Percentiles rank a stretch among this genome's conserved stretches.
Conservation (phyloP, 495 filamentous ascomycete species). For the Neurospora sp. region DNA sequence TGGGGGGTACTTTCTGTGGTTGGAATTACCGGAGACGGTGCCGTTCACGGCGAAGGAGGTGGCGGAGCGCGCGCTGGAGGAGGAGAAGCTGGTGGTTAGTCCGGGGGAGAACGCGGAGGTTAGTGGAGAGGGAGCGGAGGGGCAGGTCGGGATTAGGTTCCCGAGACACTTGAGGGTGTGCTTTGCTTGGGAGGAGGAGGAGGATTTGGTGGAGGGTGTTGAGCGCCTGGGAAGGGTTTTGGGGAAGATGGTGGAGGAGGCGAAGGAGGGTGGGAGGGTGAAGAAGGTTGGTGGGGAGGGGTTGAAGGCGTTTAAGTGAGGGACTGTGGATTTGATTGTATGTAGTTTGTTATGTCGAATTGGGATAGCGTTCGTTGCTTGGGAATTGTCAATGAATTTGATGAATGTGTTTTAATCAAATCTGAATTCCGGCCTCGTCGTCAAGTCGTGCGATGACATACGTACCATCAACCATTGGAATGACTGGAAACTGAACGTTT, state of each 20-base stretch:
- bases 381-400: neutral
- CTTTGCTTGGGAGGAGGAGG: conserved; percentile 66
- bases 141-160: conserved; percentile 38
- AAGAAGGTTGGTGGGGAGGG: neutral
- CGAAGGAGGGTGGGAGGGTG: no score
- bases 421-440: no score
- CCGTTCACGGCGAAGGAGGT: conserved; percentile 40
- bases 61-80: conserved; percentile 38
- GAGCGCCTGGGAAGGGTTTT: conserved; percentile 46
- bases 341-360: neutral
- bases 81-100: conserved; percentile 54
- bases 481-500: no score
- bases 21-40: conserved; percentile 46
- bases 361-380: neutral
- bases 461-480: no score
- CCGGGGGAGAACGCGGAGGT: conserved; percentile 61
- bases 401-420: neutral
- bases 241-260: conserved; percentile 5
- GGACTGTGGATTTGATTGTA: neutral
- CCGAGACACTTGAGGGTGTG: conserved; percentile 51
- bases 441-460: no score
- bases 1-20: conserved; percentile 80
- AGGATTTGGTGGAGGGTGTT: conserved; percentile 59
- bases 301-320: neutral
- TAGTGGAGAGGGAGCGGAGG: conserved; percentile 37